Conservation (phyloP, 495 filamentous ascomycete species). For the Trichoderma orchidacearum region DNA sequence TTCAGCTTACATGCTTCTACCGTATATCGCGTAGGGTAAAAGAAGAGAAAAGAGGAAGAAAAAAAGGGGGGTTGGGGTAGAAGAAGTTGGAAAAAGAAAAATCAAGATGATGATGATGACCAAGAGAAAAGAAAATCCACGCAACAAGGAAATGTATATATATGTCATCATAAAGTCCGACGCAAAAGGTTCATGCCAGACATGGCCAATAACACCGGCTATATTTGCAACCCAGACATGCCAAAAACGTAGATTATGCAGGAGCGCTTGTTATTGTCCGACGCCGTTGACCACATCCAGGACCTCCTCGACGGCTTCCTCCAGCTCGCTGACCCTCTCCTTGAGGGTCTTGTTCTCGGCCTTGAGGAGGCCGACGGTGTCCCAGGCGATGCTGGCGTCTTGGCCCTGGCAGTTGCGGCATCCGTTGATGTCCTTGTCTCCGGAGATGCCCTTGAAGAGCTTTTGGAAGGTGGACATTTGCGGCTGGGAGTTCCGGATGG, state of each 20-base stretch:
- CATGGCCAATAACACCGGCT: neutral
- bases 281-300: conserved; percentile 48
- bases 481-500: conserved; percentile 1
- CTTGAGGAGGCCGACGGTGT: conserved; percentile 52
- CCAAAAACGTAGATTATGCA: neutral
- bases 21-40: conserved; percentile 2
- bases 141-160: neutral
- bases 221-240: neutral
- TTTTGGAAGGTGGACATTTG: conserved; percentile 34
- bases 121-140: neutral
- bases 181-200: neutral
- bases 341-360: conserved; percentile 64
- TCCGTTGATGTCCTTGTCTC: conserved; percentile 14
- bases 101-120: neutral
- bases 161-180: neutral
- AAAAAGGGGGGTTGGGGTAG: neutral
- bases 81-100: neutral
- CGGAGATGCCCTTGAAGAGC: conserved; percentile 32
- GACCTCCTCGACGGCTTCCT: conserved; percentile 56
- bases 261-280: conserved; percentile 10
- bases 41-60: neutral
- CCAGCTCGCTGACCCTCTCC: conserved; percentile 49
- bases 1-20: neutral
- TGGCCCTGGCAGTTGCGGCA: conserved; percentile 50
- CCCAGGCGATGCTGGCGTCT: conserved; percentile 54